Evolutionary conservation across 306 rosid genomes (phyloP), one percentile per base, ranked within the genome.

Genomic region (Fragaria ananassa): DNA sequence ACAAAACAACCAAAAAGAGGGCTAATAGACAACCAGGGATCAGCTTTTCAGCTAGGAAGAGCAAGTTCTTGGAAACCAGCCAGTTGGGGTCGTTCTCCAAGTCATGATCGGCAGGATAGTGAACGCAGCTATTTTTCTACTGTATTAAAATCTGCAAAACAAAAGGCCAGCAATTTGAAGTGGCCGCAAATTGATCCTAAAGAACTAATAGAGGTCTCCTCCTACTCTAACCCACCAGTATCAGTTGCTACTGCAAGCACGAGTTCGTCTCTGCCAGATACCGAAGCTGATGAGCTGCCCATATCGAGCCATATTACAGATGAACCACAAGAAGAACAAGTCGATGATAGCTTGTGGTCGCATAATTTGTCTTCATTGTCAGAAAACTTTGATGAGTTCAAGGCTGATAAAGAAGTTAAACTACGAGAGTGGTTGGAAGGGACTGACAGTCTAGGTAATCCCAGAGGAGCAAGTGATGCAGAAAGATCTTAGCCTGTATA

Each of bases 381-480:
- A 34, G 93, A 92, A 56, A 84, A 85, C 66, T 89, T 41, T 29
- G 91, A 84, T 23, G 90, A 90, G 60, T 95, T 89, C 90, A 90
- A 84, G 86, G 92, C 96, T 41, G 85, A 76, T 77, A 89, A 81
- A 83, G 98, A 90, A 90, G 91, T 88, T 60, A 85, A 92, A 80
- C 85, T 92, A 67, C 84, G 89, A 85, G 88, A 89, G 76, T 95
- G 98, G 97, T 85, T 90, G 64, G 91, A 81, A 74, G 92, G 86
- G 84, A 69, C 84, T 39, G 72, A 83, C 64, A 82, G 77, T 58
- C 67, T 29, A 49, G 82, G 85, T 27, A 49, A 83, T 64, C 70
- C 47, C 42, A 45, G 72, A 39, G 65, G 51, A 8, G 62, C 81
- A 39, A 79, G 80, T 63, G 77, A 79, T 71, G 82, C 78, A 35